Evolutionary conservation across 805 yeast genomes (phyloP).

Genomic region (Zygotorulaspora danielsina): DNA sequence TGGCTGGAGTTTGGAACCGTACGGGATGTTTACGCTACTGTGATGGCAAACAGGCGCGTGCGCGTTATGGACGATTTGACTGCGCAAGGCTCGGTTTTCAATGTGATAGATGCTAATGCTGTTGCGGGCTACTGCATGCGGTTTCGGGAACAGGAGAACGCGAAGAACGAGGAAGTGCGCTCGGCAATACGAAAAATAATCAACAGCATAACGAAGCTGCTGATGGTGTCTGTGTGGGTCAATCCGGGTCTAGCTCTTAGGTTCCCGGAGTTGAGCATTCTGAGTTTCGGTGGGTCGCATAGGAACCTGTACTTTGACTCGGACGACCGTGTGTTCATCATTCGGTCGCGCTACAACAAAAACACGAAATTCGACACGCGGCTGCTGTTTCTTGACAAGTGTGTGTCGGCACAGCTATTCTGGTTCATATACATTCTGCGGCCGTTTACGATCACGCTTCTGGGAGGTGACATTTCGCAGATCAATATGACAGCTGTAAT

Average conservation of each 20-base stretch:
- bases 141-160: slow-evolving; percentile 1
- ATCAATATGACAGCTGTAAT: not conserved
- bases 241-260: slow-evolving; percentile 1
- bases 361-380: slow-evolving; percentile 2
- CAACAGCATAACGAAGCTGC: not conserved
- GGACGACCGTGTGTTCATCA: slow-evolving; percentile 3
- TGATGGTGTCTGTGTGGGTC: slow-evolving; percentile 4
- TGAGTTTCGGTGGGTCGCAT: not conserved
- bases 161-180: not conserved
- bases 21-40: not conserved
- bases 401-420: slow-evolving; percentile 1
- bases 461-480: not conserved
- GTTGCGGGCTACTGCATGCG: not conserved
- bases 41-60: slow-evolving; percentile 1
- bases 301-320: slow-evolving; percentile 1
- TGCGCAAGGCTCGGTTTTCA: slow-evolving; percentile 1
- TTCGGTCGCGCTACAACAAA: slow-evolving; percentile 3
- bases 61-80: not conserved
- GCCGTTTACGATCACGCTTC: slow-evolving; percentile 1
- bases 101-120: not conserved
- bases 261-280: slow-evolving; percentile 1
- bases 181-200: not conserved
- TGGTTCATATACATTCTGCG: slow-evolving; percentile 2
- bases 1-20: slow-evolving; percentile 2
- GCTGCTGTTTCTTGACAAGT: not conserved